Base-by-base conservation (phyloP, 75 land plant species). In the Gnetum montanum region DNA sequence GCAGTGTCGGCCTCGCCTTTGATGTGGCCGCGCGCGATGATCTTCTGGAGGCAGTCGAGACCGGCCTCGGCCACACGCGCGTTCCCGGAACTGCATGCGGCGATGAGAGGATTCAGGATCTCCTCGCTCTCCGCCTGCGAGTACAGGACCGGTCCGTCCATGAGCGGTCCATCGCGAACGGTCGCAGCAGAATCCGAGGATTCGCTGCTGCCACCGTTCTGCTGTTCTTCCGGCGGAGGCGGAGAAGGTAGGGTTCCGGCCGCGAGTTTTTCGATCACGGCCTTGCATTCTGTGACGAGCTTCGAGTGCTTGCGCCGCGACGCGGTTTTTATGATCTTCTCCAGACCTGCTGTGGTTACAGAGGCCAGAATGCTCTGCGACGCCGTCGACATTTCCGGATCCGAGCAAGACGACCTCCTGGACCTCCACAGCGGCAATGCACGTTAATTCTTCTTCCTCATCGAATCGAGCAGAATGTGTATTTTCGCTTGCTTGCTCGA, bases 301-400 rank as follows among this genome's bases (percentile, higher is more conserved):
- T 95, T 90, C 54, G 85, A 64, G 62, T 95, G 99, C 70, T 85
- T 83, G 43, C 99, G 72, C 99, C 99, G 90, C 4, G 99, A 76
- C 0, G 79, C 82, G 61, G 80, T 90, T 59, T 83, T 86, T 46
- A 95, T 71, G 78, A 95, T 79, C 81, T 73, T 77, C 43, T 90
- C 97, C 36, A 95, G 63, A 24, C 85, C 73, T 6, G 87, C 82
- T 49, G 65, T 31, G 7, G 85, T 49, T 34, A 85, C 61, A 8
- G 13, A 62, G 31, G 25, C 37, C 23, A 85, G 58, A 16, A n/a
- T n/a, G n/a, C n/a, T n/a, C n/a, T n/a, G n/a, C n/a, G n/a, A n/a
- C n/a, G n/a, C n/a, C n/a, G n/a, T n/a, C n/a, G n/a, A n/a, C n/a
- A n/a, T n/a, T n/a, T n/a, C n/a, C n/a, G n/a, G n/a, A n/a, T n/a